These are phyloP conservation scores for Epichloe typhina DNA, from an alignment of 2,329 filamentous ascomycete species.

Conservation along the genomic window DNA sequence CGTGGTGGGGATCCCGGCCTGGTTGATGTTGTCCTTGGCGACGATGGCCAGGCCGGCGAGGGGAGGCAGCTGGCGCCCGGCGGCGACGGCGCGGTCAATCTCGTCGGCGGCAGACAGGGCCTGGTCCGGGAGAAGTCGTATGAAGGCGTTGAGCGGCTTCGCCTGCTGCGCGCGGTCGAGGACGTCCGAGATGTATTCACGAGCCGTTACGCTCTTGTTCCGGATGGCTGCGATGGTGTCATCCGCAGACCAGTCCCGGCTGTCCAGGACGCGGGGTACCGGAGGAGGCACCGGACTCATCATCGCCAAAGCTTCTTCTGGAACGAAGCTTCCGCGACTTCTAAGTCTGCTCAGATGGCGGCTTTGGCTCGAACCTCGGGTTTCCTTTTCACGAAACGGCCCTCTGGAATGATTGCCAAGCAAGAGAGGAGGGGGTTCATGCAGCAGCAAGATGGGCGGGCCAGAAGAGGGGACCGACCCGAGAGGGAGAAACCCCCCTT, in stretches of 20 bases:
- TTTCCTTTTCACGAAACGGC: too few species aligned
- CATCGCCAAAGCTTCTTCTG: background rate
- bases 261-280: background rate
- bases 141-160: slow-evolving; percentile 2
- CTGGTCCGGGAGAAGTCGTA: slow-evolving; percentile 1
- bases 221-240: slow-evolving; percentile 1
- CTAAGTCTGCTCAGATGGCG: too few species aligned
- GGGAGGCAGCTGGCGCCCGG: slow-evolving; percentile 7
- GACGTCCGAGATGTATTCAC: slow-evolving; percentile 2
- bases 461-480: too few species aligned
- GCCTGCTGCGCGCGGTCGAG: background rate
- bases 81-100: slow-evolving; percentile 2
- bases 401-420: too few species aligned
- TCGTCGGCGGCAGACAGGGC: slow-evolving; percentile 1
- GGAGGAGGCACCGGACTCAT: background rate
- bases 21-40: slow-evolving; percentile 12
- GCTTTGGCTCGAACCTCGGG: too few species aligned
- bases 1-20: slow-evolving; percentile 7
- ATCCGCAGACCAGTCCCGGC: slow-evolving; percentile 2
- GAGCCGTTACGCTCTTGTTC: background rate
- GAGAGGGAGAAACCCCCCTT: too few species aligned
- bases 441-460: too few species aligned
- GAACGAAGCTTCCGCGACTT: too few species aligned
- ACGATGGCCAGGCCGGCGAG: slow-evolving; percentile 12
- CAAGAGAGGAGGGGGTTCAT: too few species aligned